Percentiles rank a stretch among this genome's conserved stretches.
phyloP scores from a whole-genome alignment of 352 stramenopile genomes.

The Lagenidium giganteum region DNA sequence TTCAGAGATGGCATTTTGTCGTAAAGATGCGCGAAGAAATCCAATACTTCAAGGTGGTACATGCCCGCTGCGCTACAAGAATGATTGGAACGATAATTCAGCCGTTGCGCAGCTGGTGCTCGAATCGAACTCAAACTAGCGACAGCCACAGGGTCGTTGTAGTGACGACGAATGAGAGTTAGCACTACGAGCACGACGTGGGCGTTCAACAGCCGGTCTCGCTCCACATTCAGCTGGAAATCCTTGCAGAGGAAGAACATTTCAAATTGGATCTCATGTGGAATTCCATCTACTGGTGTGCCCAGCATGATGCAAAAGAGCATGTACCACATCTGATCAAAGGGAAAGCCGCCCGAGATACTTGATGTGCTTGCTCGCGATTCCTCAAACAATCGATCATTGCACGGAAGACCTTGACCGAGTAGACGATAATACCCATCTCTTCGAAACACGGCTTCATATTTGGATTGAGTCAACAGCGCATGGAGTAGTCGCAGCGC shows the following conservation, averaged over 20 bases:
- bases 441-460: conserved; percentile 53
- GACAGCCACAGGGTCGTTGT: conserved; percentile 39
- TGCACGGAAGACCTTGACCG: conserved; percentile 50
- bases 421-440: conserved; percentile 69
- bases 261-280: conserved; percentile 55
- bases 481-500: conserved; percentile 43
- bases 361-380: too few relatives aligned
- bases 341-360: too few relatives aligned
- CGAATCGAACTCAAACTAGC: conserved; percentile 12
- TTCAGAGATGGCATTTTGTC: conserved; percentile 38
- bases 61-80: too few relatives aligned
- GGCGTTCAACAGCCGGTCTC: conserved; percentile 43
- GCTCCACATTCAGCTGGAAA: conserved; percentile 60
- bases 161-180: conserved; percentile 44
- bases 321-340: conserved; percentile 67
- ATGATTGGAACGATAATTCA: conserved; percentile 4
- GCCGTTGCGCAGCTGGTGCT: conserved; percentile 10
- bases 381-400: conserved; percentile 24
- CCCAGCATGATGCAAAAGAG: conserved; percentile 63
- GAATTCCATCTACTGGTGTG: conserved; percentile 49
- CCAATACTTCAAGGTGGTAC: conserved; percentile 37
- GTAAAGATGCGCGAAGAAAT: conserved; percentile 43
- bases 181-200: conserved; percentile 53
- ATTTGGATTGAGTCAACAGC: conserved; percentile 35
- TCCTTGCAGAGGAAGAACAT: conserved; percentile 63